Evolutionary conservation across 805 yeast species (phyloP), one percentile per base, ranked within the genome.

Genomic region (Metschnikowia colocasiae): DNA sequence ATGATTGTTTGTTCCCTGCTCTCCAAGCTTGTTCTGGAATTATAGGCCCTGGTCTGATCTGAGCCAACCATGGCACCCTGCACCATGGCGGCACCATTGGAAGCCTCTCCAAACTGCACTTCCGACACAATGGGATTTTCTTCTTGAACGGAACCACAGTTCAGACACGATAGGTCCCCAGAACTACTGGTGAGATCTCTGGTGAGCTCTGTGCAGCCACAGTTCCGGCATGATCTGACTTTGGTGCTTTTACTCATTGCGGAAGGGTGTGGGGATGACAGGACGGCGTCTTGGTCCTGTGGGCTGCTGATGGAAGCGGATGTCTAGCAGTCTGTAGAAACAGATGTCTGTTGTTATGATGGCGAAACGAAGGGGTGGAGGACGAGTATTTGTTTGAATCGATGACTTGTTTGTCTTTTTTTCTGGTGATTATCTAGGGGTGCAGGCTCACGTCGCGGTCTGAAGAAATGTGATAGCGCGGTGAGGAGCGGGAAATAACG

Each of bases 111-210:
- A 69, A 91, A 94, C 10, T 94, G 87, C 45, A 95, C 94, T 62
- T 94, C 99, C 6, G 95, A 83, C 9, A 95, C 98, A 55, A 94
- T 92, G 18, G 95, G 96, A 58, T 89, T 87, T 61, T 91, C 98
- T 54, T 89, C 96, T 48, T 79, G 78, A 26, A 94, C 97, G 18
- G 81, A 70, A 64, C 97, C 97, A 79, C 99, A 94, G 29, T 67
- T 63, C 33, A 76, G 72, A 72, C 99, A 94, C 10, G 89, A 83
- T 26, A 87, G 62, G 64, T 89, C 96, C 2, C 86, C 83, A 3
- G 91, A 48, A 38, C 51, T 51, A 30, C 55, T 53, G 47, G 30
- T 54, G 29, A 51, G 52, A 27, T 55, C 59, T 5, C 56, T 45
- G 19, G 51, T 39, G 42, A 55, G 46, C 45, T 49, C 52, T 12